Base-by-base conservation (phyloP, 768 basidiomycete species). In the Podaxis sp. region DNA sequence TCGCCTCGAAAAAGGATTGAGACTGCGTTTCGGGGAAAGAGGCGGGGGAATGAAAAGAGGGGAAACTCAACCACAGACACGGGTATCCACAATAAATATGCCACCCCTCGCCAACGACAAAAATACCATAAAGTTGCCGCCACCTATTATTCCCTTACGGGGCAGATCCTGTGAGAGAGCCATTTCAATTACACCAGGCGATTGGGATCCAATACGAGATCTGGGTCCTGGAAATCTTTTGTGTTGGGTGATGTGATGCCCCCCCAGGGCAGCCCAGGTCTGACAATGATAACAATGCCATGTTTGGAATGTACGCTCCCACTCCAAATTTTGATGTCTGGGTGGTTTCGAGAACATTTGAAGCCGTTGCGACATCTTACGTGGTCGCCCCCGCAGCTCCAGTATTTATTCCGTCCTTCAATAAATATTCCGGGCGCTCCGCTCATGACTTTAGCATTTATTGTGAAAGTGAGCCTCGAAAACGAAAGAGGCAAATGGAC, bases 271-370 rank as follows among this genome's bases (percentile, higher is more conserved):
- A 17, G 39, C 28, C 28, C 6, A 26, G 28, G 28, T 7, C 33
- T 9, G 33, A 33, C 33, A 33, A 33, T 33, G 8, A 33, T 33
- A n/a, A 46, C 19, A 6, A 19, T 15, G 44, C 40, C 17, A n/a
- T 42, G 40, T 42, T n/a, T 28, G 42, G 22, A 13, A n/a, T 44
- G 19, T 17, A 2, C 12, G 17, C 30, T 61, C 59, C 40, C 59
- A 61, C 59, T 52, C 59, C 59, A 61, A 44, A n/a, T 53, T 61
- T 61, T 61, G 59, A 61, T 61, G 17, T 2, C 3, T 30, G 15
- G 17, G n/a, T 30, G 55, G 4, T 38, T 9, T 36, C 11, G 30
- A 22, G 33, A 22, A 28, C 7, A 19, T 46, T 42, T 48, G 42
- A 28, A n/a, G 55, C 9, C 19, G 9, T 28, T 46, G 44, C 44